phyloP scores from a whole-genome alignment of 192 early-diverging fungal species.

The Backusella tuberculispora region DNA sequence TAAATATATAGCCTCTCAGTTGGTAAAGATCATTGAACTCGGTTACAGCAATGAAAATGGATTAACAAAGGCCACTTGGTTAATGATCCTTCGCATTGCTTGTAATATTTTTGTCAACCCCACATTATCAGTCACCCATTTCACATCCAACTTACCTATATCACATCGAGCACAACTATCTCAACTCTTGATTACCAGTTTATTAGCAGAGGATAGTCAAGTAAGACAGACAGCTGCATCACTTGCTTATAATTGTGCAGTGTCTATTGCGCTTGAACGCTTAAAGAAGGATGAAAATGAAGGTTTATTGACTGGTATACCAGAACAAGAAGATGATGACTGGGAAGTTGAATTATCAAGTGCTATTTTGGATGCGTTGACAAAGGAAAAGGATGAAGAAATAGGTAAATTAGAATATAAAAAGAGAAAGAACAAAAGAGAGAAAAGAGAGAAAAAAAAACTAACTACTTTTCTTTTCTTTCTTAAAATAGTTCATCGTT shows the following conservation, averaged over 20 bases:
- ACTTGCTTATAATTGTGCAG: conserved; percentile 69
- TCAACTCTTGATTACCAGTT: conserved; percentile 60
- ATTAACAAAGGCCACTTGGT: conserved; percentile 51
- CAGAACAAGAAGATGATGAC: conserved; percentile 61
- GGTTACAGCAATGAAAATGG: conserved; percentile 22
- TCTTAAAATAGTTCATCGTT: conserved; percentile 25
- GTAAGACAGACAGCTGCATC: conserved; percentile 68
- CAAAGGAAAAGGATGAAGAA: conserved; percentile 60
- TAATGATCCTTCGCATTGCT: conserved; percentile 68
- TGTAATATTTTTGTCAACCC: conserved; percentile 63
- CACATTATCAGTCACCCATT: conserved; percentile 33
- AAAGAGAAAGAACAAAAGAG: not conserved
- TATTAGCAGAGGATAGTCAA: conserved; percentile 54
- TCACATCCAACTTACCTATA: conserved; percentile 43
- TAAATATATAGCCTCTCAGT: conserved; percentile 9
- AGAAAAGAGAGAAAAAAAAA: too few species aligned
- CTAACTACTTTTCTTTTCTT: not conserved
- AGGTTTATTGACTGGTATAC: conserved; percentile 12
- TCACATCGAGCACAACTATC: conserved; percentile 59
- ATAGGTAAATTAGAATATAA: conserved; percentile 47
- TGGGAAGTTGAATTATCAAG: conserved; percentile 73
- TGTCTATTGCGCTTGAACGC: conserved; percentile 53
- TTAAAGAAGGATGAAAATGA: conserved; percentile 34
- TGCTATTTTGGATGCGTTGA: conserved; percentile 64
- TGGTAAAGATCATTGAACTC: conserved; percentile 15